Evolutionary conservation across 192 early-diverging fungal species (phyloP).

Genomic region (Coemansia sp.): DNA sequence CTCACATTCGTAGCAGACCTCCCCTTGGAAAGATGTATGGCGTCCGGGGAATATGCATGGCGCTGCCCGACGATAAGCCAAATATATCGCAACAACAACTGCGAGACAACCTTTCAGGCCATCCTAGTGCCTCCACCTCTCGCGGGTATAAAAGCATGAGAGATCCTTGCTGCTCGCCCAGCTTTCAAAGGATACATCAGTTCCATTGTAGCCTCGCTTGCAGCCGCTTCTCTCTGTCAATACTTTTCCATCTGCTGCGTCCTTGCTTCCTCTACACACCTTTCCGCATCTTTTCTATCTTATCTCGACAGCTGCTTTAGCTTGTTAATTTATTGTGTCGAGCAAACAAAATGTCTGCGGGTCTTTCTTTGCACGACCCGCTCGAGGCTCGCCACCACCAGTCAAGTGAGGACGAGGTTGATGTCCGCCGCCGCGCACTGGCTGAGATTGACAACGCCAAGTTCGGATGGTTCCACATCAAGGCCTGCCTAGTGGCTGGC

Average conservation of each 20-base stretch:
- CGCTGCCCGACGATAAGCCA: neutral
- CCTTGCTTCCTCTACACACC: neutral
- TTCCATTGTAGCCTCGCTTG: neutral
- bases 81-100: neutral
- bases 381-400: neutral
- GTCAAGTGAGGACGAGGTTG: constrained; percentile 10
- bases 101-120: neutral
- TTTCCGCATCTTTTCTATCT: constrained; percentile 2
- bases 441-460: constrained; percentile 64
- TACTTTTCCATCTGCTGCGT: neutral
- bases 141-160: neutral
- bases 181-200: neutral
- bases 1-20: neutral
- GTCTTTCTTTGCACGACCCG: constrained; percentile 13
- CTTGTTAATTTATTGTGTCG: neutral
- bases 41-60: neutral
- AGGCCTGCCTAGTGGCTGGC: constrained; percentile 69
- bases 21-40: neutral
- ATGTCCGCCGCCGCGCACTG: constrained; percentile 30
- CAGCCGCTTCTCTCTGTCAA: neutral
- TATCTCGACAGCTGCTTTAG: too few species aligned
- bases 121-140: neutral
- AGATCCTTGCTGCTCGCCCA: neutral
- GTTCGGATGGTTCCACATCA: constrained; percentile 74
- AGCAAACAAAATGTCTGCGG: constrained; percentile 10